Base-by-base conservation (phyloP, 768 basidiomycete genomes). In the Rhodotorula diobovata region DNA sequence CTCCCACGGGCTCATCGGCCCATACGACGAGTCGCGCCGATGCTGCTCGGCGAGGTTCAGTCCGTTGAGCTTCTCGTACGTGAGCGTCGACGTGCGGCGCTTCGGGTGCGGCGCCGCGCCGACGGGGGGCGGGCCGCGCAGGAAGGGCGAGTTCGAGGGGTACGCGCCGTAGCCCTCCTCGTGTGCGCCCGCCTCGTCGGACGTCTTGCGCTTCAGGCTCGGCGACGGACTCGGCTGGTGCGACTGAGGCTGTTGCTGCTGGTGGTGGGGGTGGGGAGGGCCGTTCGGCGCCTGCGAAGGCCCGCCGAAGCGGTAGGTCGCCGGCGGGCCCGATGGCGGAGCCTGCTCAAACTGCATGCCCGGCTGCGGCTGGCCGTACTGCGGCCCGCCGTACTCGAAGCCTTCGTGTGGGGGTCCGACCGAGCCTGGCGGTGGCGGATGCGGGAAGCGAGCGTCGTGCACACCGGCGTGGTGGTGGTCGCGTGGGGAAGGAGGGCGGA, bases 201-300 rank as follows among this genome's bases (percentile, higher is more conserved):
- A 69, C 43, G 70, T 39, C 48, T 75, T 75, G n/a, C 73, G 67
- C 57, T 75, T 75, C n/a, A 61, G 25, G n/a, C 64, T 61, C 28
- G 63, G 45, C 21, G n/a, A 56, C 51, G 73, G 58, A 15, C 32
- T 35, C 18, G 21, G 30, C 1, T 23, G 53, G 8, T 32, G 53
- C 30, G 28, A 30, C 30, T 30, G n/a, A 5, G 2, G 28, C 46
- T 23, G 2, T 16, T 18, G n/a, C 50, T 30, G 67, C 58, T 56
- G 48, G 75, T 45, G 57, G 39, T 1, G 21, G 23, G 3, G 32
- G 30, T 25, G 23, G 23, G 4, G 10, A 28, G 15, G 57, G 41
- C 41, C 41, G 14, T 11, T 30, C 23, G 59, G 78, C 77, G 75
- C 70, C 65, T 43, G 57, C 5, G 70, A 20, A 0, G 71, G 71